These are phyloP conservation scores for Nothomitra cinnamomea DNA, from an alignment of 2,329 filamentous ascomycete species.

Conservation along the genomic window DNA sequence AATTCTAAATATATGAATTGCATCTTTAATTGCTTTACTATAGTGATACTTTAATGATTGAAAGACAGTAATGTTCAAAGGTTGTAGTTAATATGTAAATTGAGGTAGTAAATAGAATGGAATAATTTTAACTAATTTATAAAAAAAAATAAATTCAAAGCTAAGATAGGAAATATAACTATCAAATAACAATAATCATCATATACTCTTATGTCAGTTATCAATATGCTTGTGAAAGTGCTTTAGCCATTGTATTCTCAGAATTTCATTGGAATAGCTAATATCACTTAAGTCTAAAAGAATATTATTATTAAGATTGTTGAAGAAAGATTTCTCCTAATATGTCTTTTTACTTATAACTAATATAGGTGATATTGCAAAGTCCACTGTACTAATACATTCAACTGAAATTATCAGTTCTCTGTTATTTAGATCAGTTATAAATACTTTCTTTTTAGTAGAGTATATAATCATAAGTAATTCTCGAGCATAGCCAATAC, in stretches of 20 bases:
- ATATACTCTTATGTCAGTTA: neutral
- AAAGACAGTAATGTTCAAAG: conserved; percentile 9
- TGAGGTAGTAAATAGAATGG: conserved; percentile 6
- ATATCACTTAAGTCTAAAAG: neutral
- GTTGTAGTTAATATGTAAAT: conserved; percentile 5
- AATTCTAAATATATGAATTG: conserved; percentile 8
- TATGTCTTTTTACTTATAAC: conserved; percentile 5
- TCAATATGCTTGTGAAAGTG: conserved; percentile 6
- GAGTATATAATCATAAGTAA: no score
- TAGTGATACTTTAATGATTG: conserved; percentile 12
- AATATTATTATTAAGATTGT: neutral
- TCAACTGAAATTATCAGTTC: no score
- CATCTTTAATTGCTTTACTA: conserved; percentile 7
- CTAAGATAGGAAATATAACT: conserved; percentile 6
- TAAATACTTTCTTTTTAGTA: no score
- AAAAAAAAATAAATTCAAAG: conserved; percentile 6
- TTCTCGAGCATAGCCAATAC: no score
- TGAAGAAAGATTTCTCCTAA: conserved; percentile 6
- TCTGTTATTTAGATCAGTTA: no score
- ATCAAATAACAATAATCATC: conserved; percentile 8
- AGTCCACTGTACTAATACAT: no score
- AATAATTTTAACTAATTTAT: conserved; percentile 5
- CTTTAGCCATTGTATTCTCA: conserved; percentile 7
- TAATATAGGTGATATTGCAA: conserved; percentile 7
- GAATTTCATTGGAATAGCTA: conserved; percentile 7